phyloP scores from a whole-genome alignment of 345 rosid genomes.

The Hibiscus syriacus region DNA sequence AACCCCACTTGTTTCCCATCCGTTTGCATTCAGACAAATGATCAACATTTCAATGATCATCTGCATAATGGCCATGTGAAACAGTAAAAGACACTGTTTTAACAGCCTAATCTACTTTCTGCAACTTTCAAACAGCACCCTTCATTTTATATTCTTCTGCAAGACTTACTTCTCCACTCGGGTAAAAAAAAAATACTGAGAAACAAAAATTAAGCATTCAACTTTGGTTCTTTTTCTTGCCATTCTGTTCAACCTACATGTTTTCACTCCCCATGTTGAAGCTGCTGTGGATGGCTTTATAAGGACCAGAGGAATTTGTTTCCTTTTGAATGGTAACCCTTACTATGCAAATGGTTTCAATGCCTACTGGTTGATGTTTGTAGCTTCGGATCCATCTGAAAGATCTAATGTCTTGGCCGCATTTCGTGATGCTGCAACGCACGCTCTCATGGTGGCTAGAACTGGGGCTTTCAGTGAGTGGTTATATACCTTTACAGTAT shows the following conservation, averaged over 20 bases:
- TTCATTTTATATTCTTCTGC: neutral
- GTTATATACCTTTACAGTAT: conserved; percentile 30
- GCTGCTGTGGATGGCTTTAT: conserved; percentile 49
- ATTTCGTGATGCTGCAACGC: too few species aligned
- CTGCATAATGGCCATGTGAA: neutral
- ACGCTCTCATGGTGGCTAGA: conserved; percentile 56
- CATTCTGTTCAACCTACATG: conserved; percentile 28
- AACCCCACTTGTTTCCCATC: conserved; percentile 17
- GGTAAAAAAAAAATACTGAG: neutral
- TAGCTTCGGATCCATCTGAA: conserved; percentile 53
- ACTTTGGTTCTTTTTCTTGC: conserved; percentile 16
- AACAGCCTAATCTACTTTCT: neutral
- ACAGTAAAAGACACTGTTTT: conserved; percentile 6
- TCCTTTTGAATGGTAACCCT: conserved; percentile 58
- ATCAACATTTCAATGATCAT: neutral
- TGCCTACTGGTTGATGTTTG: conserved; percentile 85
- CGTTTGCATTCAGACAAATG: neutral
- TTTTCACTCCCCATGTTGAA: conserved; percentile 25
- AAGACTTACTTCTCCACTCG: neutral
- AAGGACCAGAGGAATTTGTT: conserved; percentile 51
- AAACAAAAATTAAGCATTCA: conserved; percentile 34
- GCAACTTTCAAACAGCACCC: conserved; percentile 4
- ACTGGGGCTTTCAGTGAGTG: conserved; percentile 91
- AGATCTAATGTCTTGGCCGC: conserved; percentile 44
- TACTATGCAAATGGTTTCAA: conserved; percentile 85